phyloP scores from a whole-genome alignment of 495 filamentous ascomycete genomes.

The Trichodelitschia bisporula region DNA sequence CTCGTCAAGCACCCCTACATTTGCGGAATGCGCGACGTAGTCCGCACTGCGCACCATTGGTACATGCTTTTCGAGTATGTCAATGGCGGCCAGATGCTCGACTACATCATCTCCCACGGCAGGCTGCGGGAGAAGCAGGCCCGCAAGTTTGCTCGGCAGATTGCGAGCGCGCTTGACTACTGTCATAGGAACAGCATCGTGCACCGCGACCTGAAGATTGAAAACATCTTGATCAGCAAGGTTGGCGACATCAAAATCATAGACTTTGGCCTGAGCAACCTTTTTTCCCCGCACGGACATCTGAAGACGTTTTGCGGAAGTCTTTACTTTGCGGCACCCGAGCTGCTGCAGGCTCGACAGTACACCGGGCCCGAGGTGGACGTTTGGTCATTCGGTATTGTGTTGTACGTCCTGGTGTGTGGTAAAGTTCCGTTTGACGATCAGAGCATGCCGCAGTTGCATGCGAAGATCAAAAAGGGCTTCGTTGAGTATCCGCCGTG shows the following conservation, averaged over 20 bases:
- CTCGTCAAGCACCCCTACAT: conserved; percentile 91
- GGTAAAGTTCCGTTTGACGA: conserved; percentile 98
- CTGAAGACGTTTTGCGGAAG: conserved; percentile 96
- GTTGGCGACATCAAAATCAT: conserved; percentile 99
- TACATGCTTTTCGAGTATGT: conserved; percentile 99
- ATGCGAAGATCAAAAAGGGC: conserved; percentile 98
- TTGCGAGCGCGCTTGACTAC: conserved; percentile 95
- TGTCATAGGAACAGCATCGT: conserved; percentile 98
- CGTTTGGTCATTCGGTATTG: conserved; percentile 97
- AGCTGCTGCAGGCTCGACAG: conserved; percentile 76
- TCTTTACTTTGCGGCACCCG: conserved; percentile 93
- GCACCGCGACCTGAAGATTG: conserved; percentile 93
- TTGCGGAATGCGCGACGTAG: conserved; percentile 85
- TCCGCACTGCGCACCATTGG: conserved; percentile 94
- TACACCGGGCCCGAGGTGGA: conserved; percentile 96
- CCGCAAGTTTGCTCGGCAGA: conserved; percentile 90
- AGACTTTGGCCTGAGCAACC: conserved; percentile 92
- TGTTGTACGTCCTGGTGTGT: conserved; percentile 94
- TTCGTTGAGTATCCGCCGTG: conserved; percentile 87
- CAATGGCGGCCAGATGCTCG: conserved; percentile 97
- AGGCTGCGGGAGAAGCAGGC: conserved; percentile 96
- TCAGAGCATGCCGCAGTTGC: conserved; percentile 94
- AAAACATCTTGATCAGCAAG: conserved; percentile 98
- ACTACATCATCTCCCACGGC: conserved; percentile 98
- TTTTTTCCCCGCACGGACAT: conserved; percentile 67